A percentile compares a stretch with the other conserved stretches of the same genome.
Conservation (phyloP, 345 rosid species). For the Syzygium oleosum region DNA sequence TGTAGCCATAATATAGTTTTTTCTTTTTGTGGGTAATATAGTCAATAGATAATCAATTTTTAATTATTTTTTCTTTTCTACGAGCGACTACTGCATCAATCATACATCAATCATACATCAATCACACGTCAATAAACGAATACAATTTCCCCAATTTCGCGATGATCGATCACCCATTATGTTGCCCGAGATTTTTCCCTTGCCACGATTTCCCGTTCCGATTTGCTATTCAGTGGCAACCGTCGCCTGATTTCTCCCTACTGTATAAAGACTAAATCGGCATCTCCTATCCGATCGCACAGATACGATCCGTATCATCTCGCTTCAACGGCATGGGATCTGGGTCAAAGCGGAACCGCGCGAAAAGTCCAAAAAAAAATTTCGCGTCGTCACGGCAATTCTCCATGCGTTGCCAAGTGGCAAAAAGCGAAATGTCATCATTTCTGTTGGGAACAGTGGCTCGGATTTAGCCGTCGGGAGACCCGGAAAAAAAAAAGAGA, state of each 20-base stretch:
- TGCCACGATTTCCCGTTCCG: not conserved
- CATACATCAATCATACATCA: no score
- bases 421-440: not conserved
- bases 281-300: accelerated
- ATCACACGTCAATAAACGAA: no score
- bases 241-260: accelerated
- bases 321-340: accelerated
- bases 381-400: not conserved
- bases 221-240: accelerated
- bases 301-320: not conserved
- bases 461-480: not conserved
- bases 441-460: not conserved
- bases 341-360: not conserved
- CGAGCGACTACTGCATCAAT: accelerated
- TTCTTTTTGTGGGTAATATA: not conserved
- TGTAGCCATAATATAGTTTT: not conserved
- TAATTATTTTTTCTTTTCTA: not conserved
- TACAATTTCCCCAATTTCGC: no score
- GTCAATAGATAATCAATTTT: not conserved
- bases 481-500: not conserved
- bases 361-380: accelerated
- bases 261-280: not conserved
- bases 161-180: not conserved
- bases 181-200: not conserved
- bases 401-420: accelerated